A percentile compares a stretch with the other conserved stretches of the same genome.
These are phyloP conservation scores for Coniferiporia weirii DNA, from an alignment of 1,284 basidiomycete species.

Conservation along the genomic window DNA sequence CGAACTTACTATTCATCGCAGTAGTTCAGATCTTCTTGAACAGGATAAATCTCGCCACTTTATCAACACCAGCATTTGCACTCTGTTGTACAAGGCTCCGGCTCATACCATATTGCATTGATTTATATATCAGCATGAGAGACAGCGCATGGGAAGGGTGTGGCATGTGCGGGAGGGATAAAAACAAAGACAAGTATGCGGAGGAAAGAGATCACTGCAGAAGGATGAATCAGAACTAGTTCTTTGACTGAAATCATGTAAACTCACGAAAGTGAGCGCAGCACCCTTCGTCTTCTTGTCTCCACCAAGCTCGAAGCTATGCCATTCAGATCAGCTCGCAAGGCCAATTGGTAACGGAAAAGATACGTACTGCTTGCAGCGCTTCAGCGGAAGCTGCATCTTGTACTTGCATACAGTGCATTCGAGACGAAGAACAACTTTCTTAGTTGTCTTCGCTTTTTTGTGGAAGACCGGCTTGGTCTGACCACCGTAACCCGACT, in stretches of 20 bases:
- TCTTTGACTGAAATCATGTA: neutral
- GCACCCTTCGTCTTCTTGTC: slow-evolving; percentile 99
- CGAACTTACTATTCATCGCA: neutral
- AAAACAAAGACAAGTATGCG: neutral
- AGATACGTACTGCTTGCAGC: slow-evolving; percentile 90
- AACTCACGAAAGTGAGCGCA: slow-evolving; percentile 84
- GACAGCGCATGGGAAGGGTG: slow-evolving; percentile 6
- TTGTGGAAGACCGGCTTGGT: slow-evolving; percentile 99
- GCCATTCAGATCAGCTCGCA: slow-evolving; percentile 22
- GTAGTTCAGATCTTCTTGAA: neutral
- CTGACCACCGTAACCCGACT: slow-evolving; percentile 99
- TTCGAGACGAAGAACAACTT: slow-evolving; percentile 96
- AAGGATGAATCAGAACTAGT: neutral
- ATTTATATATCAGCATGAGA: neutral
- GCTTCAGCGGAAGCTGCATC: slow-evolving; percentile 93
- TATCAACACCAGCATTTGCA: neutral
- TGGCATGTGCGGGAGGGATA: neutral
- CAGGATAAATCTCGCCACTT: neutral
- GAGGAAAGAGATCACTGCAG: slow-evolving; percentile 13
- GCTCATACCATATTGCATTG: neutral
- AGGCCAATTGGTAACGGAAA: neutral
- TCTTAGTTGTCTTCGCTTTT: slow-evolving; percentile 99
- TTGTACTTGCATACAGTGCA: slow-evolving; percentile 99
- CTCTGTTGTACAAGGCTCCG: neutral
- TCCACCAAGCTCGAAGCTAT: slow-evolving; percentile 96